Evolutionary conservation across 164 flowering plant species (phyloP), one percentile per base, ranked within the genome.

Genomic region (Cinnamomum chago): DNA sequence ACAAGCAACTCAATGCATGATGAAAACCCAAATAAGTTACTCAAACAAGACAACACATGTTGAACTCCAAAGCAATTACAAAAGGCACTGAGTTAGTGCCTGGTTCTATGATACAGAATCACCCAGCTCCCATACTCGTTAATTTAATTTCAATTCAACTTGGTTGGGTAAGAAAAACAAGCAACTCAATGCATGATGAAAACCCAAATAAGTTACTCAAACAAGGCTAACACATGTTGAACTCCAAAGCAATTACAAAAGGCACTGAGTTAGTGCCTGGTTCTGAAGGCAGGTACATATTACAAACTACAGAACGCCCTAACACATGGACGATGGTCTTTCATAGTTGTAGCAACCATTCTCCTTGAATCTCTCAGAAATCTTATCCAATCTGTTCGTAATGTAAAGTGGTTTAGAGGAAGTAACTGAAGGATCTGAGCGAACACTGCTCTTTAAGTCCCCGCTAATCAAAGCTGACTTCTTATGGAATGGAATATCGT

Each of bases 401-500:
- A 75, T 27, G 27, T 65, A 50, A 18, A 86, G 78, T 58, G 86
- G 87, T 70, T 80, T 86, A 5, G 89, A 85, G 64, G 82, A 62
- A 74, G 80, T 75, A 4, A 82, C 74, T 1, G 80, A 70, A 70
- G 88, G 82, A 76, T 86, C 87, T 20, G 86, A 84, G 30, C 86
- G 88, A 51, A 85, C 74, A 76, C 78, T 83, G 82, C 90, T 89
- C 72, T 85, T 90, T 13, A 84, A 74, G 81, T 90, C 94, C 2
- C 76, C 88, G 80, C 81, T 80, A 2, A 78, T 80, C 68, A 83
- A 78, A 28, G 70, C 76, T 5, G 85, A 84, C 71, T 80, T 87
- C 78, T 84, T 89, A 5, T 83, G 77, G 70, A 91, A 89, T 81
- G 91, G 92, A 58, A 85, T 83, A 76, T 93, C 97, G 77, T 95